Conservation (phyloP, 352 stramenopile genomes). For the Globisporangium apiculatum region DNA sequence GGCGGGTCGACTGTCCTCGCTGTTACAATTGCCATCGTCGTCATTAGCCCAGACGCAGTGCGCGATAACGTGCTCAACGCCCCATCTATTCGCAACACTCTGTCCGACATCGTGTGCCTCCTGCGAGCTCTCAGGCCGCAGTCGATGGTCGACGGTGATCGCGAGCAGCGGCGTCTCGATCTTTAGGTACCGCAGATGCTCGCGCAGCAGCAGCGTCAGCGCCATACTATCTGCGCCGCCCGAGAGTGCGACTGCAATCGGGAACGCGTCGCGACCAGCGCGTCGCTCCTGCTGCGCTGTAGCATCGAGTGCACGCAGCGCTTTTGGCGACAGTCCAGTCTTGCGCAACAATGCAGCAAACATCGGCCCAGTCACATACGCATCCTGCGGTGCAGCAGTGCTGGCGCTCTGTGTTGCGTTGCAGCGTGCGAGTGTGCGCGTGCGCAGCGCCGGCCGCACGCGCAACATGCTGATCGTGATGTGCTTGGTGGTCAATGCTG, state of each 20-base stretch:
- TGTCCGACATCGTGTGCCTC: conserved; percentile 49
- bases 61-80: conserved; percentile 44
- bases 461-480: not conserved
- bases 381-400: not conserved
- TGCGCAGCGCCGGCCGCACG: not conserved
- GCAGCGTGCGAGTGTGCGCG: not conserved
- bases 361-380: conserved; percentile 20
- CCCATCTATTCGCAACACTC: conserved; percentile 32
- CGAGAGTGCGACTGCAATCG: conserved; percentile 65
- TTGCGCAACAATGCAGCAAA: conserved; percentile 34
- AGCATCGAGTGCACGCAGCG: conserved; percentile 32
- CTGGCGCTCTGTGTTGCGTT: not conserved
- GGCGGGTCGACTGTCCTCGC: not conserved
- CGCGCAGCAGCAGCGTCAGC: conserved; percentile 62
- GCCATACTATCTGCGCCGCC: conserved; percentile 80
- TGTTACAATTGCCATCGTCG: not conserved
- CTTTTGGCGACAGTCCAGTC: conserved; percentile 30
- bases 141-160: conserved; percentile 72
- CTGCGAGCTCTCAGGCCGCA: conserved; percentile 52
- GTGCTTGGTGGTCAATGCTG: too few species aligned
- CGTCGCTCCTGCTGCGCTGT: not conserved
- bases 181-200: conserved; percentile 39
- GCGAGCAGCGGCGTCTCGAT: conserved; percentile 63
- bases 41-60: conserved; percentile 42
- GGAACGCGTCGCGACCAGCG: conserved; percentile 17